These are phyloP conservation scores for Phytophthora multivora DNA, from an alignment of 352 stramenopile species.

Conservation along the genomic window DNA sequence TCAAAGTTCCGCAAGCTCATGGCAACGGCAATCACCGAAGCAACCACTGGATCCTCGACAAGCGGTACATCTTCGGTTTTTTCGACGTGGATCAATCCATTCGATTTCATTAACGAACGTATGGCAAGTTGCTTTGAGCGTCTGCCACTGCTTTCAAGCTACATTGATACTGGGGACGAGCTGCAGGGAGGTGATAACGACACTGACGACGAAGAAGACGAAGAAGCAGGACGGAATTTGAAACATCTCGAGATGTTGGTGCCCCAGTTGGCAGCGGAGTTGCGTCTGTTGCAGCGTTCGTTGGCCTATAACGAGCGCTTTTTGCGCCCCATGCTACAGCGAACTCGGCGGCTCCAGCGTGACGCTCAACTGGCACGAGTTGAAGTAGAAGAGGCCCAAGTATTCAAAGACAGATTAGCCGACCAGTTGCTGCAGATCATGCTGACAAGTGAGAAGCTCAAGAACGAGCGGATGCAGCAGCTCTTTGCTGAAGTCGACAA, in stretches of 20 bases:
- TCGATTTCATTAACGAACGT: slow-evolving; percentile 69
- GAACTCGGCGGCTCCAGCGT: slow-evolving; percentile 44
- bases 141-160: slow-evolving; percentile 34
- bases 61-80: slow-evolving; percentile 26
- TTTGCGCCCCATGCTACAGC: slow-evolving; percentile 39
- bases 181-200: slow-evolving; percentile 24
- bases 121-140: slow-evolving; percentile 71
- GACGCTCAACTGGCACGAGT: slow-evolving; percentile 64
- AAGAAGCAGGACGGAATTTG: slow-evolving; percentile 56
- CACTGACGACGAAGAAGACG: slow-evolving; percentile 51
- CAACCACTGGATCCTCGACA: slow-evolving; percentile 40
- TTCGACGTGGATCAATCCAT: slow-evolving; percentile 39
- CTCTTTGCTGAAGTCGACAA: slow-evolving; percentile 72
- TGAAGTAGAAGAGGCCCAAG: slow-evolving; percentile 68
- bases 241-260: slow-evolving; percentile 72
- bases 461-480: slow-evolving; percentile 76
- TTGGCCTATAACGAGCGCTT: slow-evolving; percentile 50
- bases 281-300: slow-evolving; percentile 56
- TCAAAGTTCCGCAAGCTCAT: slow-evolving; percentile 53
- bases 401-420: slow-evolving; percentile 76
- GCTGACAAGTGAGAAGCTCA: slow-evolving; percentile 61
- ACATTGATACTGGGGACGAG: slow-evolving; percentile 25
- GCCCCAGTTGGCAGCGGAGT: slow-evolving; percentile 50
- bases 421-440: slow-evolving; percentile 85
- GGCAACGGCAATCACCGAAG: slow-evolving; percentile 53